phyloP scores from a whole-genome alignment of 352 stramenopile genomes.

The Salisapilia sapeloensis region DNA sequence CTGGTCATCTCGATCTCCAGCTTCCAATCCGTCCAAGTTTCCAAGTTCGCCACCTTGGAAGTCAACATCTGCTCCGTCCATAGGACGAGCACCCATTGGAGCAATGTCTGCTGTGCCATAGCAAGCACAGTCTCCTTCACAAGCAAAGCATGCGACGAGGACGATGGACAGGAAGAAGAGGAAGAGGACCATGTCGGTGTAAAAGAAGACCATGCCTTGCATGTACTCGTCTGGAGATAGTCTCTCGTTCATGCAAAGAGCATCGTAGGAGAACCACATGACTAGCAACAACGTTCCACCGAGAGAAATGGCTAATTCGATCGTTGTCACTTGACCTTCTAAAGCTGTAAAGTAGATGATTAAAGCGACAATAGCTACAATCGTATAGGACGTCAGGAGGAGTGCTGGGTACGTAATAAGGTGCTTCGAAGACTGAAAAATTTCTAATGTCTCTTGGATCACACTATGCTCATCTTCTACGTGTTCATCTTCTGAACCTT shows the following conservation, averaged over 20 bases:
- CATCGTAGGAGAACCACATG: conserved; percentile 70
- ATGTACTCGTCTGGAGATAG: conserved; percentile 68
- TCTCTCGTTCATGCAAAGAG: conserved; percentile 58
- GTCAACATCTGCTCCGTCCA: conserved; percentile 4
- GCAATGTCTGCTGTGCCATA: conserved; percentile 54
- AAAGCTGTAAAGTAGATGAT: conserved; percentile 47
- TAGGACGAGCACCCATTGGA: conserved; percentile 14
- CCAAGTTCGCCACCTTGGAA: conserved; percentile 7
- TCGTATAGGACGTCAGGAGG: conserved; percentile 27
- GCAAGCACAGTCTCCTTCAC: conserved; percentile 53
- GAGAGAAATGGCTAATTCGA: conserved; percentile 37
- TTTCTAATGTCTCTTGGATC: too few species aligned
- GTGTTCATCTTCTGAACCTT: too few species aligned
- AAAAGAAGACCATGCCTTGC: conserved; percentile 73
- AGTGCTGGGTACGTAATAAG: conserved; percentile 43
- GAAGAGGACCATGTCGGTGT: conserved; percentile 72
- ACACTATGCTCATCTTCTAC: too few species aligned
- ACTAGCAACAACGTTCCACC: conserved; percentile 41
- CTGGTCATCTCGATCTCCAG: conserved; percentile 7
- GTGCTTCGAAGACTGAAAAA: too few species aligned
- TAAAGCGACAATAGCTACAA: conserved; percentile 35
- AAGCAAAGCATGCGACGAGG: conserved; percentile 59
- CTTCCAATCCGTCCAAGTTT: conserved; percentile 9
- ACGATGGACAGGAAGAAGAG: conserved; percentile 62
- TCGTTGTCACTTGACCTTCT: conserved; percentile 19